phyloP scores from a whole-genome alignment of 331 rosid species.

The Cucumis variabilis region DNA sequence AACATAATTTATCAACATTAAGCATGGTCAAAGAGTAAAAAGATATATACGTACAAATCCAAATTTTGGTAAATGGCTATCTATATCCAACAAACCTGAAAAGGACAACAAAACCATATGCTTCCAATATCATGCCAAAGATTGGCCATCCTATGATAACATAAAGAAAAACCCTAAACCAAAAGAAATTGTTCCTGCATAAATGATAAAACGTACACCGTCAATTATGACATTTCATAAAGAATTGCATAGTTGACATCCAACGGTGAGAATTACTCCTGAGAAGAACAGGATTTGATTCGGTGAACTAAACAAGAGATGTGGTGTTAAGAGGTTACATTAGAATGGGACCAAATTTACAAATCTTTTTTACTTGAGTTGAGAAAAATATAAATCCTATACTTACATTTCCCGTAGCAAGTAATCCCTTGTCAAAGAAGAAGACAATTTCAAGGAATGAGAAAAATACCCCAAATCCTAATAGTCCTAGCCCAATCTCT shows the following conservation, averaged over 20 bases:
- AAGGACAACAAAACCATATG: constrained; percentile 89
- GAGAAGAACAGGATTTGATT: constrained; percentile 93
- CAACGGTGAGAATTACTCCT: constrained; percentile 94
- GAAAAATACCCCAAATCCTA: constrained; percentile 97
- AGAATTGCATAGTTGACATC: constrained; percentile 93
- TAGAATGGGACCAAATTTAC: constrained; percentile 32
- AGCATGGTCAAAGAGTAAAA: constrained; percentile 40
- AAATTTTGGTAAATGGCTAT: not conserved
- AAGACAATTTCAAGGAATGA: constrained; percentile 82
- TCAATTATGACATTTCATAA: constrained; percentile 86
- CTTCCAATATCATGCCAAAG: constrained; percentile 90
- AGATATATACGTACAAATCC: not conserved
- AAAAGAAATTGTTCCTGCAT: constrained; percentile 87
- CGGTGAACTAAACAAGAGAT: constrained; percentile 40
- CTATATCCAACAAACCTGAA: constrained; percentile 68
- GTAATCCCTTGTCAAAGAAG: constrained; percentile 96
- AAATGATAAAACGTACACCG: constrained; percentile 6
- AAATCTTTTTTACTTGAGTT: constrained; percentile 18
- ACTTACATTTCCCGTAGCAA: constrained; percentile 99
- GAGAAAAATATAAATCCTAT: not conserved
- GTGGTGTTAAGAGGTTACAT: constrained; percentile 35
- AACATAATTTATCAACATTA: constrained; percentile 47
- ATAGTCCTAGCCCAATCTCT: constrained; percentile 96
- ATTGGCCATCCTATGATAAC: constrained; percentile 97
- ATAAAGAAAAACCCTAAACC: constrained; percentile 81